phyloP scores from a whole-genome alignment of 2,329 filamentous ascomycete genomes.

The Aspergillus sclerotialis region DNA sequence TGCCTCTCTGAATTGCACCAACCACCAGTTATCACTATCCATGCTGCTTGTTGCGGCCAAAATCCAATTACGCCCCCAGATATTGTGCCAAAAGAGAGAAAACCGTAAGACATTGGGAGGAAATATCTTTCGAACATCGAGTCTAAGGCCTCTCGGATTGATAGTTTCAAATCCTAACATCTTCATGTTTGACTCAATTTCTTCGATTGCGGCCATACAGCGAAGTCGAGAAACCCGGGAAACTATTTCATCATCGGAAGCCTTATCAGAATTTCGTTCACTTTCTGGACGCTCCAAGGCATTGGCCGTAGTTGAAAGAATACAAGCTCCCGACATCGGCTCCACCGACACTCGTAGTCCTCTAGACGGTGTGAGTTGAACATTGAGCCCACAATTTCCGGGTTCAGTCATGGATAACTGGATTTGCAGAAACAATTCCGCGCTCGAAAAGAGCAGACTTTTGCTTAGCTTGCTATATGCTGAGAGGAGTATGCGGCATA shows the following conservation, averaged over 20 bases:
- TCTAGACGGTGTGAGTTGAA: constrained; percentile 62
- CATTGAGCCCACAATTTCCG: constrained; percentile 57
- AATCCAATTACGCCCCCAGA: constrained; percentile 69
- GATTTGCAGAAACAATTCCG: constrained; percentile 53
- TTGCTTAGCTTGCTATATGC: constrained; percentile 56
- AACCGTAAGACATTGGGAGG: constrained; percentile 57
- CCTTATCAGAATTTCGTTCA: constrained; percentile 54
- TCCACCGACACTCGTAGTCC: constrained; percentile 62
- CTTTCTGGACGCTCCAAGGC: constrained; percentile 53
- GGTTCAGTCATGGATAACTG: constrained; percentile 56
- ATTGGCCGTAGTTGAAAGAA: constrained; percentile 59
- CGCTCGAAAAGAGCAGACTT: constrained; percentile 55
- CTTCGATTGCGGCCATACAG: constrained; percentile 32
- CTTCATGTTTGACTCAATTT: constrained; percentile 30
- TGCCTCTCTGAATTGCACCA: constrained; percentile 41
- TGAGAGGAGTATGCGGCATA: constrained; percentile 61
- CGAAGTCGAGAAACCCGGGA: constrained; percentile 31
- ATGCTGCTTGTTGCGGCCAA: constrained; percentile 64
- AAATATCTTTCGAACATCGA: constrained; percentile 53
- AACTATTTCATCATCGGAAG: constrained; percentile 31
- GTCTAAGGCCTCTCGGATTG: constrained; percentile 27
- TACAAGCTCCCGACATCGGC: constrained; percentile 68
- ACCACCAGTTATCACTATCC: constrained; percentile 72
- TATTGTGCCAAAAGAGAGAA: constrained; percentile 62
- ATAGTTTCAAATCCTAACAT: constrained; percentile 33